Evolutionary conservation across 1,139 yeast genomes (phyloP), one percentile per base, ranked within the genome.

Genomic region (Diutina neorugosa): DNA sequence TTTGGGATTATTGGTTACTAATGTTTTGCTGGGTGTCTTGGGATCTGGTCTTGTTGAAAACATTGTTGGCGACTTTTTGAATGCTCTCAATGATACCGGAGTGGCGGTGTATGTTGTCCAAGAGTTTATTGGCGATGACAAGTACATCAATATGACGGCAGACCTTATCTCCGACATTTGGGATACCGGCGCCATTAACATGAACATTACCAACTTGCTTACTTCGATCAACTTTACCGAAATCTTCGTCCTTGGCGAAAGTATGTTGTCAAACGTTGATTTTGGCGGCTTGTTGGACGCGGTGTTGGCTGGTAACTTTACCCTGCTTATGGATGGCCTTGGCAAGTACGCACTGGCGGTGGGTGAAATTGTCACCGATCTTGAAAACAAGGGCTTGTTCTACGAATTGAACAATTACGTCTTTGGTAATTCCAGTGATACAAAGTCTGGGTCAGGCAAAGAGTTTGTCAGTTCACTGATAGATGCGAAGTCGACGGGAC

Each of bases 61-160:
- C 47, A 58, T 67, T 4, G 61, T 71, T 23, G 60, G 59, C 27
- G 73, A 66, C 53, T 59, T 65, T 8, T 60, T 70, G 49, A 62
- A 64, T 52, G 74, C 77, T 4, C 67, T 74, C 55, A 74, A 74
- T 61, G 71, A 73, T 55, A 73, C 78, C 8, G 76, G 74, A 9
- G 62, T 74, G 53, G 68, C 68, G n/a, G 71, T 70, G 21, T 70
- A 73, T 59, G 63, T 68, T 5, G 61, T 71, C 31, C 72, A 74
- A 60, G 58, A 69, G 51, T 65, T 72, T 57, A 57, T 74, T 51
- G 67, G 73, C 11, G 64, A 68, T 55, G 70, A 68, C 52, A 61
- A 65, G 4, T 74, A 74, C 59, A 62, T 69, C 34, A 70, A 72
- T 58, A 62, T 73, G 69, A 71, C 76, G 1, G 73, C 63, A 2